Evolutionary conservation across 176 grass and related monocot genomes (phyloP), one percentile per base, ranked within the genome.

Genomic region (Tillandsia leiboldiana): DNA sequence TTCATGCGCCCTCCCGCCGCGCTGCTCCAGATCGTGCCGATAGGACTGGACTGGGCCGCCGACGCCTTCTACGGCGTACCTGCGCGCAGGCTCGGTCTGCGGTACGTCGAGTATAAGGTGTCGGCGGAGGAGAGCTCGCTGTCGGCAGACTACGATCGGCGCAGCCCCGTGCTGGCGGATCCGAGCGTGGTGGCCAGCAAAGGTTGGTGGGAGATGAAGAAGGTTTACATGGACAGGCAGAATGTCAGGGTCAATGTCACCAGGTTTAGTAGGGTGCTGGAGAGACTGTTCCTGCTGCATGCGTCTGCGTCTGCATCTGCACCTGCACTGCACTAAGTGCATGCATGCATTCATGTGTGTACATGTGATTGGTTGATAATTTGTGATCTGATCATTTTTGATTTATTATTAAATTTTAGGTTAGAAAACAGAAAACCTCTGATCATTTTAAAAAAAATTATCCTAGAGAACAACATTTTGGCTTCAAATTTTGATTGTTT

Each of bases 71-170:
- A 78, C 72, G 77, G 67, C 65, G 12, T 0, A 10, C 77, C 82
- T 0, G 77, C 77, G 56, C 14, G 14, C 64, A 64, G 75, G 48
- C 78, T 84, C 63, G 71, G 76, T 8, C 10, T 84, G 64, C 53
- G 51, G 12, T 57, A 78, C 50, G 17, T 84, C 63, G 1, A 27
- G 0, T 79, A 80, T 53, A 76, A 73, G 49, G 59, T 84, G 61
- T 51, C 65, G 47, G 48, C 77, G 20, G 70, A 51, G 48, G 82
- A 84, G 68, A 84, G 82, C 82, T 68, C 82, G 67, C 53, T 84
- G 51, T 80, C 66, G 53, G 52, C 70, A 0, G 75, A 27, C 58
- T 84, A 76, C 54, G 66, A 70, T 3, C 58, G 67, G 64, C 63
- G 54, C 12, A 12, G 51, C 26, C 82, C 57, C 1, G 82, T 79